These are phyloP conservation scores for Aspergillus neoniger DNA, from an alignment of 2,329 filamentous ascomycete species.

Conservation along the genomic window DNA sequence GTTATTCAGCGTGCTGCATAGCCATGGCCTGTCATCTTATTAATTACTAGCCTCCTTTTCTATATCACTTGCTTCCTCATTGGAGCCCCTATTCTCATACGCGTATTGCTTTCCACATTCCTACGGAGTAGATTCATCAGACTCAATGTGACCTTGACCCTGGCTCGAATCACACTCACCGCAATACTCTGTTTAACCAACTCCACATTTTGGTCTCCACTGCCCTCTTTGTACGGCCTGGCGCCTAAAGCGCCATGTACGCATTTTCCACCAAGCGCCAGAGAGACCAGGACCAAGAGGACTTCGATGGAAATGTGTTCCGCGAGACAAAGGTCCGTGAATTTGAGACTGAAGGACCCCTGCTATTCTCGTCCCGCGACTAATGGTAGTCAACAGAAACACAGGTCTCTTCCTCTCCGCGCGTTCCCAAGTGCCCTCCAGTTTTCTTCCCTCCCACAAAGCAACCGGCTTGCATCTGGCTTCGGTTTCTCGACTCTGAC, in stretches of 20 bases:
- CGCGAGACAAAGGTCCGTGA: slow-evolving; percentile 31
- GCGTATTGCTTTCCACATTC: not conserved
- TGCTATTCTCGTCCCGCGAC: slow-evolving; percentile 2
- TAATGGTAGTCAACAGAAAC: slow-evolving; percentile 31
- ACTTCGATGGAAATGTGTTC: slow-evolving; percentile 57
- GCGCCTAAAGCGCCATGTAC: slow-evolving; percentile 23
- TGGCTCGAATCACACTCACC: not conserved
- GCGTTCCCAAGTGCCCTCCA: slow-evolving; percentile 28
- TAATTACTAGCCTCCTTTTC: not conserved
- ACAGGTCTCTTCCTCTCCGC: slow-evolving; percentile 34
- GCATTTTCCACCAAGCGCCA: slow-evolving; percentile 27
- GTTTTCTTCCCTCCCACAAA: slow-evolving; percentile 20
- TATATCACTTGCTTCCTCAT: not conserved
- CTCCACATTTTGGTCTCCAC: not conserved
- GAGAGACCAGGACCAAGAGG: slow-evolving; percentile 55
- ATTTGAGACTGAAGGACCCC: not conserved
- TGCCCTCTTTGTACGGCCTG: not conserved
- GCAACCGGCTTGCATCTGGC: slow-evolving; percentile 16
- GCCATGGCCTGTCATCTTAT: not conserved
- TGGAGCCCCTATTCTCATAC: not conserved
- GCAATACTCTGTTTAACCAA: not conserved
- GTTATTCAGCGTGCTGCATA: not conserved
- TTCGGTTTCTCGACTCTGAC: slow-evolving; percentile 33
- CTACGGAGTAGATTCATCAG: not conserved
- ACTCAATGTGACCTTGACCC: not conserved